These are phyloP conservation scores for Luffa aegyptiaca DNA, from an alignment of 306 rosid genomes.

Conservation along the genomic window DNA sequence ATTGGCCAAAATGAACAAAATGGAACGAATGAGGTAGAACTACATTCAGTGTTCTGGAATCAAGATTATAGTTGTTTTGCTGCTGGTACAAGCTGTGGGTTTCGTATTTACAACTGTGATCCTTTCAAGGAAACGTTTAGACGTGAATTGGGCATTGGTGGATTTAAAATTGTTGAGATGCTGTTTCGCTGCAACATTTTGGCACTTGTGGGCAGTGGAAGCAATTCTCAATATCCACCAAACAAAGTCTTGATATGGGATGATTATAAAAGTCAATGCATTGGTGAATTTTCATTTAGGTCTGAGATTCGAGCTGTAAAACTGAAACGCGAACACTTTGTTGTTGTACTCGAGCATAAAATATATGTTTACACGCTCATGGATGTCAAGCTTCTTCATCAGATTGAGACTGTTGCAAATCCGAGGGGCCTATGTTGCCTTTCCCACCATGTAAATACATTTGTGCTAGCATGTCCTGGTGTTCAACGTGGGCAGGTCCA, in stretches of 20 bases:
- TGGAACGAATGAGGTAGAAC: conserved; percentile 33
- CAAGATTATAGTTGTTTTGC: conserved; percentile 85
- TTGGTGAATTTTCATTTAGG: conserved; percentile 77
- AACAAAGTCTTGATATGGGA: conserved; percentile 95
- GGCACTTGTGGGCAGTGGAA: conserved; percentile 79
- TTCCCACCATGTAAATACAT: conserved; percentile 64
- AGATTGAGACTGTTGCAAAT: conserved; percentile 77
- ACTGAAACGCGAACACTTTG: conserved; percentile 72
- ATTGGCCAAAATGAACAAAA: conserved; percentile 27
- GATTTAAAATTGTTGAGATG: conserved; percentile 92
- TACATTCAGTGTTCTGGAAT: conserved; percentile 74
- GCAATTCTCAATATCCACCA: conserved; percentile 69
- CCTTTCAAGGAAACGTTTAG: conserved; percentile 86
- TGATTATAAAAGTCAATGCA: conserved; percentile 80
- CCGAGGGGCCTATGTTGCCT: conserved; percentile 85
- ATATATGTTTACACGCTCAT: conserved; percentile 66
- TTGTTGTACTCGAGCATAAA: conserved; percentile 87
- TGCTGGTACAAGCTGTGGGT: conserved; percentile 82
- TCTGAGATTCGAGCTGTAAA: conserved; percentile 81
- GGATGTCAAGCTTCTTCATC: conserved; percentile 87
- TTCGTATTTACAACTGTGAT: conserved; percentile 72
- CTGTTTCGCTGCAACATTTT: conserved; percentile 77
- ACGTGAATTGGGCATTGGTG: conserved; percentile 77
- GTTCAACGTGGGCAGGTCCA: conserved; percentile 68
- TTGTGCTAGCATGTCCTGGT: conserved; percentile 86